Conservation (phyloP, 345 rosid species). For the Triadica sebifera region DNA sequence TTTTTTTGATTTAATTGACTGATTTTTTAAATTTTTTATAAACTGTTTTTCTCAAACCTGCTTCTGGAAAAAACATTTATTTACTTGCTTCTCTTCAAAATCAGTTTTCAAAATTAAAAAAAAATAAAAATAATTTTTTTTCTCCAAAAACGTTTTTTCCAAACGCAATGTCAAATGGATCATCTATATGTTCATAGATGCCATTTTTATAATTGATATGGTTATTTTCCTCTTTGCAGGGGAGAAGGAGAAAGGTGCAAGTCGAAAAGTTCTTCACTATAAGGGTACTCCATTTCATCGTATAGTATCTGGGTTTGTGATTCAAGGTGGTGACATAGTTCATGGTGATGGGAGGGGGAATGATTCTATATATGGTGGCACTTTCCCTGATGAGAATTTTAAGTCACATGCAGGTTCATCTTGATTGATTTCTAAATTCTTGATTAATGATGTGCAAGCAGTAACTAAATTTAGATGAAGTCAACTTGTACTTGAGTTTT, state of each 20-base stretch:
- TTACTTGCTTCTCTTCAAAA: too few relatives aligned
- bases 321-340: conserved; percentile 92
- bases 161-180: too few relatives aligned
- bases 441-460: neutral
- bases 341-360: conserved; percentile 72
- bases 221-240: conserved; percentile 40
- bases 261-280: conserved; percentile 63
- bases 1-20: too few relatives aligned
- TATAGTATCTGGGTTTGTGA: conserved; percentile 84
- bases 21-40: too few relatives aligned
- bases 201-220: neutral
- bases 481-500: neutral
- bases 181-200: neutral
- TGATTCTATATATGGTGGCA: conserved; percentile 77
- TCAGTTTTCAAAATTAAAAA: too few relatives aligned
- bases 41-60: too few relatives aligned
- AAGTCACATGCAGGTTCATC: conserved; percentile 79
- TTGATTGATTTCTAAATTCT: conserved; percentile 10
- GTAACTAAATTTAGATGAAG: neutral
- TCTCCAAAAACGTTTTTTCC: too few relatives aligned
- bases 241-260: conserved; percentile 56
- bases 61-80: too few relatives aligned
- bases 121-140: too few relatives aligned
- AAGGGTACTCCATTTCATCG: conserved; percentile 93
- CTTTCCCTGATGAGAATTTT: conserved; percentile 86